Evolutionary conservation across 148 eudicot genomes (phyloP).

Genomic region (Amaranthus hypochondriacus): DNA sequence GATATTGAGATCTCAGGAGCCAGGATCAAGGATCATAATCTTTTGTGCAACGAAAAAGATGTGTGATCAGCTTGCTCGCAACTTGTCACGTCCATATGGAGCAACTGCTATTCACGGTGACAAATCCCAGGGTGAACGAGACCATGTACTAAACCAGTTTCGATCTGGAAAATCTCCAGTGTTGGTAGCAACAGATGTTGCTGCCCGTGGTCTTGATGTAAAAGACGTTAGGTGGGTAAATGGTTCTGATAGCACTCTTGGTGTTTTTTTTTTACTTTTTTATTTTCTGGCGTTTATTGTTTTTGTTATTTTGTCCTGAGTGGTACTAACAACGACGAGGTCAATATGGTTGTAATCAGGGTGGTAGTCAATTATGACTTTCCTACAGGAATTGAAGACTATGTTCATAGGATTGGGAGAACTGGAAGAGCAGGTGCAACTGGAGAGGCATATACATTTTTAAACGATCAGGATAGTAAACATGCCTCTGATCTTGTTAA

Average conservation of each 20-base stretch:
- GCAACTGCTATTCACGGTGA: constrained; percentile 97
- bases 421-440: constrained; percentile 99
- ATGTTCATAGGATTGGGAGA: constrained; percentile 97
- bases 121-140: constrained; percentile 82
- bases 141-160: constrained; percentile 68
- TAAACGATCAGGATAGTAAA: constrained; percentile 71
- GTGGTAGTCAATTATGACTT: constrained; percentile 91
- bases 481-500: constrained; percentile 86
- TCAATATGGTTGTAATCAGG: constrained; percentile 39
- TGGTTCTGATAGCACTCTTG: neutral
- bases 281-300: neutral
- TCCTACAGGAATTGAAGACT: constrained; percentile 92
- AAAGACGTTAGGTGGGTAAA: constrained; percentile 78
- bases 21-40: constrained; percentile 88
- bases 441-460: constrained; percentile 79
- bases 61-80: constrained; percentile 89
- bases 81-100: constrained; percentile 61
- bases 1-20: constrained; percentile 82
- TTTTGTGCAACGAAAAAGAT: constrained; percentile 94
- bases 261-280: too few relatives aligned
- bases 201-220: constrained; percentile 88
- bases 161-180: constrained; percentile 77
- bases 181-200: constrained; percentile 98
- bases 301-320: neutral
- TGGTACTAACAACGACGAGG: neutral